Conservation (phyloP, 495 filamentous ascomycete genomes). For the Tuber aestivum region DNA sequence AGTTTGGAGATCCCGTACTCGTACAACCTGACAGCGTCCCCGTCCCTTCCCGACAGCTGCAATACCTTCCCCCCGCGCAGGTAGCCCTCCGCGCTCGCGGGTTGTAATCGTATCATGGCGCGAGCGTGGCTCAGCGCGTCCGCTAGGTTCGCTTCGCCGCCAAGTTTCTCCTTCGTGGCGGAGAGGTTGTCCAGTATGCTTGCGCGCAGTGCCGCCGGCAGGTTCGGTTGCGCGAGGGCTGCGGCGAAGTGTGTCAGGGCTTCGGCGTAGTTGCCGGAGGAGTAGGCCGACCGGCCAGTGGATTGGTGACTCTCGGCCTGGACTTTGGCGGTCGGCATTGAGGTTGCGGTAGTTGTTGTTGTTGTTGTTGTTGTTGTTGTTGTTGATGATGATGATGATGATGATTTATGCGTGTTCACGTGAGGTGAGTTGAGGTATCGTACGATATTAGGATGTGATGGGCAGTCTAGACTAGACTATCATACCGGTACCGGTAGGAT, state of each 20-base stretch:
- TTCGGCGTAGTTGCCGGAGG: background rate
- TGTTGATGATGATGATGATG: too few species aligned
- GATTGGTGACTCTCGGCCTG: background rate
- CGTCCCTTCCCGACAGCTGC: conserved; percentile 51
- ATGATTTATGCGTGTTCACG: conserved; percentile 6
- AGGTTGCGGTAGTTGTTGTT: background rate
- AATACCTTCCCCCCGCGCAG: conserved; percentile 60
- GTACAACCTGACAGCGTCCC: conserved; percentile 57
- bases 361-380: too few species aligned
- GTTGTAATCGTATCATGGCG: conserved; percentile 52
- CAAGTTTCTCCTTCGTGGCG: conserved; percentile 56
- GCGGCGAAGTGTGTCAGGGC: background rate
- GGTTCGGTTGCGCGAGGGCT: background rate
- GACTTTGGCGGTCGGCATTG: background rate
- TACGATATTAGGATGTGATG: too few species aligned
- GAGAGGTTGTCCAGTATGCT: conserved; percentile 57
- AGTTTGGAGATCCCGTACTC: conserved; percentile 54
- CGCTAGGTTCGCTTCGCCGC: conserved; percentile 44
- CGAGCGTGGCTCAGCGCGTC: conserved; percentile 45
- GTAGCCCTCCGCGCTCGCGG: conserved; percentile 56
- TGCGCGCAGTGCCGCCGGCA: conserved; percentile 30
- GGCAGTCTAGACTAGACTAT: too few species aligned
- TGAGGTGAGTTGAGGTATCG: too few species aligned
- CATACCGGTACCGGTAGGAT: too few species aligned
- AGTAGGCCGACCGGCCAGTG: background rate